Evolutionary conservation across 2,329 filamentous ascomycete species (phyloP).

Genomic region (Diatrype stigma): DNA sequence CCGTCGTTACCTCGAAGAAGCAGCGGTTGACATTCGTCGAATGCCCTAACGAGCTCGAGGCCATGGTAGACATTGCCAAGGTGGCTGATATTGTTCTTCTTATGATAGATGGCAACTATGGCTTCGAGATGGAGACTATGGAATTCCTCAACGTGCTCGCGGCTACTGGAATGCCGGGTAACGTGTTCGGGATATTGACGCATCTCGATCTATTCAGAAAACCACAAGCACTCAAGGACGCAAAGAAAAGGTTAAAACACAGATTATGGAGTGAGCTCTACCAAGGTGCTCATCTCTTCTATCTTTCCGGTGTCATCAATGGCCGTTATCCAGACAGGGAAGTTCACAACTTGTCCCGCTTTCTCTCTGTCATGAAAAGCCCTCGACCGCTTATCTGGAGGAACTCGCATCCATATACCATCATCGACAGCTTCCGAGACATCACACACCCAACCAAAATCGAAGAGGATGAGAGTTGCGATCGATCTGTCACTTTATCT

Average conservation of each 20-base stretch:
- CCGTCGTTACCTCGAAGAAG: constrained; percentile 93
- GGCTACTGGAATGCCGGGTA: constrained; percentile 96
- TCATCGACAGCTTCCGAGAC: constrained; percentile 92
- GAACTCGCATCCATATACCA: constrained; percentile 89
- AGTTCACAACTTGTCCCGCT: constrained; percentile 90
- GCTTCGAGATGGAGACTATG: constrained; percentile 99
- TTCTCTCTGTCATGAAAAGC: constrained; percentile 98
- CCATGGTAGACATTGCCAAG: constrained; percentile 96
- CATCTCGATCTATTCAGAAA: constrained; percentile 95
- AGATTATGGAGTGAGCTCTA: constrained; percentile 96
- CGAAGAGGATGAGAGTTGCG: constrained; percentile 83
- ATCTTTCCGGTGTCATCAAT: constrained; percentile 93
- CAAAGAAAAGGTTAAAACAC: constrained; percentile 95
- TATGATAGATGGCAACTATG: constrained; percentile 98
- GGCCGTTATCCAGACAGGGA: constrained; percentile 95
- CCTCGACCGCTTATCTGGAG: constrained; percentile 94
- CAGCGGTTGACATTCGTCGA: constrained; percentile 93
- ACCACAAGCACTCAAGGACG: constrained; percentile 82
- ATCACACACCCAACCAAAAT: constrained; percentile 90
- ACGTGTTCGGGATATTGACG: constrained; percentile 94
- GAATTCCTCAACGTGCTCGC: constrained; percentile 93
- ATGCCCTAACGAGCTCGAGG: constrained; percentile 92
- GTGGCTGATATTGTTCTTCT: constrained; percentile 95
- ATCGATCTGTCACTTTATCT: constrained; percentile 85
- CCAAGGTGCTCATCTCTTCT: constrained; percentile 94